Percentiles rank a stretch among this genome's conserved stretches.
These are phyloP conservation scores for Trypanosoma melophagium DNA, from an alignment of 208 protist species.

Conservation along the genomic window DNA sequence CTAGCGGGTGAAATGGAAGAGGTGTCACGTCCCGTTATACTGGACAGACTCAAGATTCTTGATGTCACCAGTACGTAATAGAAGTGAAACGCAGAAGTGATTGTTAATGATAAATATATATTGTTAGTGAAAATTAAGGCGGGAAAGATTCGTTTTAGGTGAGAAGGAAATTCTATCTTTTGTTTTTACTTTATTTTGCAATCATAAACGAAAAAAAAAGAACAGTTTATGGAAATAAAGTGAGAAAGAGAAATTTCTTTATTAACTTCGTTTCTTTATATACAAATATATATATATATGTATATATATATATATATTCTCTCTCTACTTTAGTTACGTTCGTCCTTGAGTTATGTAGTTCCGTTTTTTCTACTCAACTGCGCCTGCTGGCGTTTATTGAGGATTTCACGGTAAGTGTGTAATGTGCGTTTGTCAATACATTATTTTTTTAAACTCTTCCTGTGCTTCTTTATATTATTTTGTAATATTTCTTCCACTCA, in stretches of 20 bases:
- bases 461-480: neutral
- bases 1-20: conserved; percentile 98
- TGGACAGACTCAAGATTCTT: conserved; percentile 90
- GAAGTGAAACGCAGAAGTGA: neutral
- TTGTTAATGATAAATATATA: neutral
- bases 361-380: too few species aligned
- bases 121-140: neutral
- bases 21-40: conserved; percentile 92
- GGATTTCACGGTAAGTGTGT: too few species aligned
- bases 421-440: too few species aligned
- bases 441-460: neutral
- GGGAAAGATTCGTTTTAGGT: neutral
- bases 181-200: neutral
- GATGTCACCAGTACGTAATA: conserved; percentile 84
- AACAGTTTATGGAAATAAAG: too few species aligned
- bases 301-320: neutral
- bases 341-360: neutral
- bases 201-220: too few species aligned
- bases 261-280: too few species aligned
- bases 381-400: neutral
- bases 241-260: too few species aligned
- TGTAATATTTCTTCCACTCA: neutral
- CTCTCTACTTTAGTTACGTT: neutral
- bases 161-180: conserved; percentile 1
- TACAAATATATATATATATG: neutral